Evolutionary conservation across 495 filamentous ascomycete species (phyloP), one percentile per base, ranked within the genome.

Genomic region (Neurospora tetraspora): DNA sequence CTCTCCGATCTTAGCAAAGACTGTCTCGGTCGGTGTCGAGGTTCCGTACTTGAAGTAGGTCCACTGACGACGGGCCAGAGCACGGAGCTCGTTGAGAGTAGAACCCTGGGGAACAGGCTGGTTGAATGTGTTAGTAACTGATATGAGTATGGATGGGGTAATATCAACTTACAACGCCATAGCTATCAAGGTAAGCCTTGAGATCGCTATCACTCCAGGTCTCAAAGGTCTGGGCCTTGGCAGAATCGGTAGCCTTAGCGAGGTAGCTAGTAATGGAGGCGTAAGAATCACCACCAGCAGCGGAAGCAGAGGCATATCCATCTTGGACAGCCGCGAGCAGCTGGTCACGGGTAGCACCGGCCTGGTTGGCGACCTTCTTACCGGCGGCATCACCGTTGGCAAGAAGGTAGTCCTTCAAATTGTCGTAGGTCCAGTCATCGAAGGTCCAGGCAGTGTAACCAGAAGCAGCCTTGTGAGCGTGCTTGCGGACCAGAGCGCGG

Each of bases 11-110:
- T 89, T 89, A 77, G 88, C 90, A 72, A 88, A 89, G 69, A 93
- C 81, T 5, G 89, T 91, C 37, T 85, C 87, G 71, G 86, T 82
- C 0, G 92, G 92, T 34, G 81, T 88, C 23, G 85, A 89, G 10
- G 91, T 92, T 70, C 92, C 92, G 77, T 94, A 93, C 79, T 86
- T 87, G 86, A 93, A 94, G 82, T 91, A 94, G 14, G 90, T 91
- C 10, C 86, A 85, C 71, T 93, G 89, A 75, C 89, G 90, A 70
- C 92, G 89, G 14, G 91, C 92, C 53, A 89, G 85, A 31, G 91
- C 89, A 83, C 38, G 87, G 69, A 92, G 82, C 76, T 92, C 89
- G 72, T 92, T 91, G 42, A 87, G 79, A 69, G 81, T 90, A 40
- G 88, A 89, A 38, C 91, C 91, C 81, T 93, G 91, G 61, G 91